phyloP scores from a whole-genome alignment of 2,329 filamentous ascomycete genomes.

The Clonostachys chloroleuca region DNA sequence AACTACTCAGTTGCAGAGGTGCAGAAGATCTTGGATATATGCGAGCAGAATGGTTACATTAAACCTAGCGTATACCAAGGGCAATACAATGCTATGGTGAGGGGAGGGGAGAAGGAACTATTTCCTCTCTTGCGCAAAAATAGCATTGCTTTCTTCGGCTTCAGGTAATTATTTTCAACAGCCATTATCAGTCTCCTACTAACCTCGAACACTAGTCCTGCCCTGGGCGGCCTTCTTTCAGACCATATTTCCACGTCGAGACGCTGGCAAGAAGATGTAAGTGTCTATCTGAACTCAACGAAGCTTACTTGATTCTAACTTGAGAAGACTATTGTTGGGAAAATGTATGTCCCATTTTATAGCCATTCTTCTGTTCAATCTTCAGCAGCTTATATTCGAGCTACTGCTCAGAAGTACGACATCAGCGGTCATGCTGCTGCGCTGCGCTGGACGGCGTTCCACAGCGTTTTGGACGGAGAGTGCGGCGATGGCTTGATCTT shows the following conservation, averaged over 20 bases:
- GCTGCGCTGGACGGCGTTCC: conserved; percentile 31
- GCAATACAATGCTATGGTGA: conserved; percentile 37
- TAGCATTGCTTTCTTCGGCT: conserved; percentile 37
- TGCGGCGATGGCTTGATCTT: conserved; percentile 29
- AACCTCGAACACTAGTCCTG: neutral
- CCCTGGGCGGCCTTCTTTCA: conserved; percentile 9
- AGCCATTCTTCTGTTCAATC: conserved; percentile 15
- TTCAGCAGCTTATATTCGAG: conserved; percentile 15
- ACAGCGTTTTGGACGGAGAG: conserved; percentile 20
- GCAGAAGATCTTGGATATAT: conserved; percentile 32
- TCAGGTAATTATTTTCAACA: conserved; percentile 12
- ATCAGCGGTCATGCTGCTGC: conserved; percentile 32
- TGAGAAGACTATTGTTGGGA: conserved; percentile 7
- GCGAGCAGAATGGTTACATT: conserved; percentile 30
- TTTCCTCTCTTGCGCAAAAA: conserved; percentile 34
- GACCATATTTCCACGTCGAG: conserved; percentile 10
- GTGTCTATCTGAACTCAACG: conserved; percentile 7
- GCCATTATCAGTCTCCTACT: too few relatives aligned
- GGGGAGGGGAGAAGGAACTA: conserved; percentile 32
- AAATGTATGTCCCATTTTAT: conserved; percentile 16
- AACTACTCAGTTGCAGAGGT: conserved; percentile 41
- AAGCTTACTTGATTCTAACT: neutral
- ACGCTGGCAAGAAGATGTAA: conserved; percentile 13
- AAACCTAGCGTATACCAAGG: conserved; percentile 42
- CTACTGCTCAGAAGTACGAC: conserved; percentile 19